Percentiles rank a stretch among this genome's conserved stretches.
phyloP scores from a whole-genome alignment of 129 eudicot genomes.

The Ambrosia artemisiifolia region DNA sequence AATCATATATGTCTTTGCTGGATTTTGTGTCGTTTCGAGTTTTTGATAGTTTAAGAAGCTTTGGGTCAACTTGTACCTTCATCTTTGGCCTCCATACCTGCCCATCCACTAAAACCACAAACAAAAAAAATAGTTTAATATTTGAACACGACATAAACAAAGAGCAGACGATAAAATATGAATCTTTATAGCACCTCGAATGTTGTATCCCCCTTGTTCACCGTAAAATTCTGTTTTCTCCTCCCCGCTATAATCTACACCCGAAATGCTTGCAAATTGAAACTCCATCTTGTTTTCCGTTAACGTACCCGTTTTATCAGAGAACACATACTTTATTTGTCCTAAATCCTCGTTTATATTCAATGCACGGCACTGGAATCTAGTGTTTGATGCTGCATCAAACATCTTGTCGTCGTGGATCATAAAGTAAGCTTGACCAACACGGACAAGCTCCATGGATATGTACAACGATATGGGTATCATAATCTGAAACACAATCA shows the following conservation, averaged over 20 bases:
- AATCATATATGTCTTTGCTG: constrained; percentile 54
- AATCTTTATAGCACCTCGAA: constrained; percentile 52
- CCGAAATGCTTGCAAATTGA: constrained; percentile 78
- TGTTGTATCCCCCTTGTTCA: constrained; percentile 43
- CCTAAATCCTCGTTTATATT: constrained; percentile 98
- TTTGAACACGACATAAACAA: not conserved
- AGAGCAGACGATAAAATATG: not conserved
- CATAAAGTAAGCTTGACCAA: constrained; percentile 98
- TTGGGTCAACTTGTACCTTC: constrained; percentile 69
- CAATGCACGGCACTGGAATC: constrained; percentile 89
- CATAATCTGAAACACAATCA: constrained; percentile 93
- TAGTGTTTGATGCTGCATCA: constrained; percentile 62
- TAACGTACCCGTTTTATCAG: constrained; percentile 94
- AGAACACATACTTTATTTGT: constrained; percentile 87
- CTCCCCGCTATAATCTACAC: constrained; percentile 60
- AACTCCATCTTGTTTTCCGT: constrained; percentile 99
- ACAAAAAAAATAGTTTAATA: not conserved
- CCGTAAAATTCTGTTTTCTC: constrained; percentile 34
- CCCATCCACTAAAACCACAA: constrained; percentile 55
- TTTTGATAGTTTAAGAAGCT: constrained; percentile 47
- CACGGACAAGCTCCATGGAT: constrained; percentile 98
- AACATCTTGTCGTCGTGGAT: constrained; percentile 64
- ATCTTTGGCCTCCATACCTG: constrained; percentile 75
- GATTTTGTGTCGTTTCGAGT: constrained; percentile 38
- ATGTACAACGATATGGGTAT: constrained; percentile 95